Percentiles rank a stretch among this genome's conserved stretches.
phyloP scores from a whole-genome alignment of 805 yeast genomes.

The Candida broadrunensis region DNA sequence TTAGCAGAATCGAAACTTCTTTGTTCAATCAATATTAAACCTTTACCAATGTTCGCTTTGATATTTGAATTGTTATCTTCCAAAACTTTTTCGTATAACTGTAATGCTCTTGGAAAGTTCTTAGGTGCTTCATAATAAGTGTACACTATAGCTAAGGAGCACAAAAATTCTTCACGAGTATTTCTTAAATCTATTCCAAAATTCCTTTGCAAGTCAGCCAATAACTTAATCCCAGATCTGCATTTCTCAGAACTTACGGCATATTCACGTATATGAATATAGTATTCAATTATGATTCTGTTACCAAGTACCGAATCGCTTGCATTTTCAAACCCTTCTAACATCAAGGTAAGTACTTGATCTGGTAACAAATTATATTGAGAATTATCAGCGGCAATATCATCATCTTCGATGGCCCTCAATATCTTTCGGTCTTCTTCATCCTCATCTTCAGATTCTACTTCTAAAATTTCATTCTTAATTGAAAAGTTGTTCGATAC shows the following conservation, averaged over 20 bases:
- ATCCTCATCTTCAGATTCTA: conserved; percentile 10
- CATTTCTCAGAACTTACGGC: conserved; percentile 59
- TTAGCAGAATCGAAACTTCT: conserved; percentile 56
- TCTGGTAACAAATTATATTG: conserved; percentile 37
- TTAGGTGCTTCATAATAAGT: conserved; percentile 90
- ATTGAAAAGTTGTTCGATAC: neutral
- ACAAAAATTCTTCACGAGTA: conserved; percentile 57
- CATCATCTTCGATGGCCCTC: conserved; percentile 6
- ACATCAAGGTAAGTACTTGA: conserved; percentile 47
- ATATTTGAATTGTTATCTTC: conserved; percentile 40
- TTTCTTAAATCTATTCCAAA: conserved; percentile 48
- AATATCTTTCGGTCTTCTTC: conserved; percentile 2
- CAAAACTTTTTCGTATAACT: conserved; percentile 64
- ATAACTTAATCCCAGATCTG: conserved; percentile 53
- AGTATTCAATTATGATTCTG: conserved; percentile 61
- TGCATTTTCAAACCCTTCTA: conserved; percentile 46
- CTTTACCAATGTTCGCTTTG: conserved; percentile 77
- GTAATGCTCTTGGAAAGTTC: conserved; percentile 71
- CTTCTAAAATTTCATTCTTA: conserved; percentile 11
- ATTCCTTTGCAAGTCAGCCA: conserved; percentile 46
- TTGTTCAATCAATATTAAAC: conserved; percentile 69
- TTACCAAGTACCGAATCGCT: conserved; percentile 53
- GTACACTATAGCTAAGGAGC: conserved; percentile 70
- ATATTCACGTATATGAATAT: conserved; percentile 60
- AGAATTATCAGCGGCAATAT: conserved; percentile 4